These are phyloP conservation scores for Entomortierella chlamydospora DNA, from an alignment of 192 early-diverging fungal genomes.

Conservation along the genomic window DNA sequence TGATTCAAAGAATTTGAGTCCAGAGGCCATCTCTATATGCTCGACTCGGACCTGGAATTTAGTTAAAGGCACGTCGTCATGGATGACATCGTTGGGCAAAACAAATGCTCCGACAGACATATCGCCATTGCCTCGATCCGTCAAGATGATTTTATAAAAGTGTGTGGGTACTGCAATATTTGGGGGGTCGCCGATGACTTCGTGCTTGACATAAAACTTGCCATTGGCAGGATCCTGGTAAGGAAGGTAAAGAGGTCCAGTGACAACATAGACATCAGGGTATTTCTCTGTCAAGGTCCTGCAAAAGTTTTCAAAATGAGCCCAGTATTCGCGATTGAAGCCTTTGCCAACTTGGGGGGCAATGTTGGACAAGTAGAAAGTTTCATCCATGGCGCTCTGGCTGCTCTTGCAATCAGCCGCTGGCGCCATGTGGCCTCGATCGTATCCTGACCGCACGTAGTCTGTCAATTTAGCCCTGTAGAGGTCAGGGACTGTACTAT, in stretches of 20 bases:
- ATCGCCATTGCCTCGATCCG: constrained; percentile 58
- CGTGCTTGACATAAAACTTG: constrained; percentile 84
- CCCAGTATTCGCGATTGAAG: constrained; percentile 97
- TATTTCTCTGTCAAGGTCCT: constrained; percentile 77
- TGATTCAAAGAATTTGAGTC: constrained; percentile 77
- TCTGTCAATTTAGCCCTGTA: constrained; percentile 85
- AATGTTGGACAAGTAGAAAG: constrained; percentile 86
- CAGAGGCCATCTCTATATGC: constrained; percentile 74
- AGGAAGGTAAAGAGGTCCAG: constrained; percentile 90
- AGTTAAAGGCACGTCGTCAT: constrained; percentile 70
- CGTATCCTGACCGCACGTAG: constrained; percentile 85
- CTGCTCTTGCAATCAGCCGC: constrained; percentile 86
- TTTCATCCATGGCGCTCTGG: constrained; percentile 84
- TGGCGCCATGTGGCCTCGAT: constrained; percentile 94
- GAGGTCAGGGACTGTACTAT: constrained; percentile 71
- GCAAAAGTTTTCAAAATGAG: constrained; percentile 85
- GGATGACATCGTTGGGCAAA: constrained; percentile 83
- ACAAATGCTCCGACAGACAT: constrained; percentile 80
- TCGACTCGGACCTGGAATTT: constrained; percentile 81
- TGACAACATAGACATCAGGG: constrained; percentile 86
- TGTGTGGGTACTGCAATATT: constrained; percentile 93
- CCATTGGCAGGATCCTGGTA: constrained; percentile 70
- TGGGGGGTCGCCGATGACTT: constrained; percentile 90
- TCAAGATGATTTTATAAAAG: constrained; percentile 92
- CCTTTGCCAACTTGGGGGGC: constrained; percentile 84